Conservation (phyloP, 2,329 filamentous ascomycete genomes). For the Epichloe amarillans region DNA sequence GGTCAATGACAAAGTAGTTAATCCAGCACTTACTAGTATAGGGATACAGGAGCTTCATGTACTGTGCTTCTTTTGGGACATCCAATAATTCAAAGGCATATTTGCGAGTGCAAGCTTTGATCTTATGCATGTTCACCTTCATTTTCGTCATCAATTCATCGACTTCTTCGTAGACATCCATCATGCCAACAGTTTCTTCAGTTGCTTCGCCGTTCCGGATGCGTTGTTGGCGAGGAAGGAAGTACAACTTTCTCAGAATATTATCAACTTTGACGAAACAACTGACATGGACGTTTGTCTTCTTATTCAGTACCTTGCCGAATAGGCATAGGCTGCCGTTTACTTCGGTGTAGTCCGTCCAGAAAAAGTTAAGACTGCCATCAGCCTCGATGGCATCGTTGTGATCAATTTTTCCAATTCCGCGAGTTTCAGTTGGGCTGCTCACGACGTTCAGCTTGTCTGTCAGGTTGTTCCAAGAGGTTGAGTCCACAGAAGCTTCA, state of each 20-base stretch:
- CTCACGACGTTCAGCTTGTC: conserved; percentile 75
- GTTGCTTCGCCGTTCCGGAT: conserved; percentile 50
- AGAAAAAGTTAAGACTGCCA: conserved; percentile 86
- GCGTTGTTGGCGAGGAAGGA: conserved; percentile 62
- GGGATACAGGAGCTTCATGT: conserved; percentile 90
- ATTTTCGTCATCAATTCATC: conserved; percentile 78
- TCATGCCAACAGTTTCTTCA: conserved; percentile 68
- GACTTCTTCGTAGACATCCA: conserved; percentile 81
- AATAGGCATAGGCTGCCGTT: conserved; percentile 88
- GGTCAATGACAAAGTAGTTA: background rate
- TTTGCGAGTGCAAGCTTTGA: conserved; percentile 78
- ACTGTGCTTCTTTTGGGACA: conserved; percentile 79
- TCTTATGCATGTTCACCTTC: conserved; percentile 81
- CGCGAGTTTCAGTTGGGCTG: conserved; percentile 51
- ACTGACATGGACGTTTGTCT: conserved; percentile 65
- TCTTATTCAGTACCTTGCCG: conserved; percentile 89
- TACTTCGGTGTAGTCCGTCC: conserved; percentile 90
- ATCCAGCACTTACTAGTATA: conserved; percentile 51
- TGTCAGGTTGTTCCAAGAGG: conserved; percentile 79
- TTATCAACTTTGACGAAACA: conserved; percentile 96
- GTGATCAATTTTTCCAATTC: conserved; percentile 68
- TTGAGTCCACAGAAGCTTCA: conserved; percentile 55
- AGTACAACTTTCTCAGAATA: conserved; percentile 82
- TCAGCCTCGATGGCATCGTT: conserved; percentile 87
- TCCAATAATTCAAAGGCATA: conserved; percentile 89